Evolutionary conservation across 768 basidiomycete species (phyloP).

Genomic region (Suillus weaverae): DNA sequence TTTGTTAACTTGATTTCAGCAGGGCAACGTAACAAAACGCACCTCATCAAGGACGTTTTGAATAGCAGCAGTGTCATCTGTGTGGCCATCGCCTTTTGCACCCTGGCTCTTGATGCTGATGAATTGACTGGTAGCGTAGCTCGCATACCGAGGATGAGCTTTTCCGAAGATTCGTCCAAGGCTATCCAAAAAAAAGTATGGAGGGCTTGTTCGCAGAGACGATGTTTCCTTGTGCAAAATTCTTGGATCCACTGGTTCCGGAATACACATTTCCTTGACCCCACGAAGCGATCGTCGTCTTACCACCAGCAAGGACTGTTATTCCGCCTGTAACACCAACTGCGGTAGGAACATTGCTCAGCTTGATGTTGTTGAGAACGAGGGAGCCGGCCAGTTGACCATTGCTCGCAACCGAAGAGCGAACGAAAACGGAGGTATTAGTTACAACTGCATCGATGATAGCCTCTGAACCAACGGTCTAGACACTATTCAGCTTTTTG

Average conservation of each 20-base stretch:
- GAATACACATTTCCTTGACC: slow-evolving; percentile 74
- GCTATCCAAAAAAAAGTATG: slow-evolving; percentile 54
- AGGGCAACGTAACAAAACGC: slow-evolving; percentile 1
- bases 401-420: slow-evolving; percentile 36
- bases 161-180: slow-evolving; percentile 63
- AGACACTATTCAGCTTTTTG: slow-evolving; percentile 11
- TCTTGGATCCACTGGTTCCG: slow-evolving; percentile 44
- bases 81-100: slow-evolving; percentile 70
- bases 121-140: slow-evolving; percentile 61
- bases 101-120: slow-evolving; percentile 71
- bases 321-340: slow-evolving; percentile 40
- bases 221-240: slow-evolving; percentile 54
- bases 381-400: slow-evolving; percentile 37
- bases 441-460: slow-evolving; percentile 46
- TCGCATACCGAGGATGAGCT: slow-evolving; percentile 66
- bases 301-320: slow-evolving; percentile 37
- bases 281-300: slow-evolving; percentile 51
- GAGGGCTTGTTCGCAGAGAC: slow-evolving; percentile 52
- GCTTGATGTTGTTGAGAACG: slow-evolving; percentile 37
- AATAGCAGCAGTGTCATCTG: slow-evolving; percentile 75
- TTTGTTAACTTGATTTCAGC: not conserved
- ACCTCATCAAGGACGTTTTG: slow-evolving; percentile 62
- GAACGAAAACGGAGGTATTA: slow-evolving; percentile 47
- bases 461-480: slow-evolving; percentile 46
- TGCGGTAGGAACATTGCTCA: slow-evolving; percentile 39